Evolutionary conservation across 2,329 filamentous ascomycete genomes (phyloP), one percentile per base, ranked within the genome.

Genomic region (Bipolaris cookei): DNA sequence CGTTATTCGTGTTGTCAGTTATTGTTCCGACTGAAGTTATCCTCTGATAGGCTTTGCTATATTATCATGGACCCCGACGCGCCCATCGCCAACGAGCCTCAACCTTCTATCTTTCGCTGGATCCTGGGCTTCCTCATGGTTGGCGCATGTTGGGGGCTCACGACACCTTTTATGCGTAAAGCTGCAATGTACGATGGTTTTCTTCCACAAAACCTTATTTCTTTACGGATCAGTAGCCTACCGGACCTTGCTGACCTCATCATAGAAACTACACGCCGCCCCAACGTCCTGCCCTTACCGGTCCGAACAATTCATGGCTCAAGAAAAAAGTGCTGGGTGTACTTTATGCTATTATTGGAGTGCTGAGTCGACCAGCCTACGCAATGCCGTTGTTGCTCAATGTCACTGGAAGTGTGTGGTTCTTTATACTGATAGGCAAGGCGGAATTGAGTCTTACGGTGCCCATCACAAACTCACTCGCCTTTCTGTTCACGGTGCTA

Each of bases 401-500:
- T 74, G 79, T 98, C 51, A 97, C 94, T 2, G 94, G 94, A 28
- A 96, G 92, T 72, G 84, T 97, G 53, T 98, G 94, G 94, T 98
- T 98, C 78, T 98, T 98, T 69, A 78, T 98, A 65, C 81, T 98
- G 63, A 94, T 98, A 78, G 94, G 94, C 6, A 87, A 95, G 76
- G 93, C 93, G 69, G 94, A 98, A 77, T 74, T 98, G 66, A 97
- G 92, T 72, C 81, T 98, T 61, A 97, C 93, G 2, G 93, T 98
- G 0, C 94, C 94, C 1, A 95, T 98, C 61, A 93, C 94, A 1
- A 98, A 98, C 71, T 96, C 92, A 0, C 80, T 96, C 70, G 94
- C 94, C 0, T 98, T 98, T 67, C 78, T 98, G n/a, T 98, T 97
- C 72, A 98, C 94, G 0, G 93, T 97, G 1, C 71, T 97, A 11